These are phyloP conservation scores for Inga laurina DNA, from an alignment of 306 rosid genomes.

Conservation along the genomic window DNA sequence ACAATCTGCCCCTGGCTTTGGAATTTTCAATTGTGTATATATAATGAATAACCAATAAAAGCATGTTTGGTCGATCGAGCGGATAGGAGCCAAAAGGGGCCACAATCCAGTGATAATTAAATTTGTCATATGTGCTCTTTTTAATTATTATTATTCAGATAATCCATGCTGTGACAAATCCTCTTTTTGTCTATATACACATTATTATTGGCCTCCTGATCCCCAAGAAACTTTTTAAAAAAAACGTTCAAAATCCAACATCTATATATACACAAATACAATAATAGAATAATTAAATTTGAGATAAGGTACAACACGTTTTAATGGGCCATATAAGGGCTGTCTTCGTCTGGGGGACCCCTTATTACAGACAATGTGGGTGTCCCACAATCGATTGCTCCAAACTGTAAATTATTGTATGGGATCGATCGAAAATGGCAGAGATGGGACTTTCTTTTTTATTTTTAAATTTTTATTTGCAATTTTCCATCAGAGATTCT, in stretches of 20 bases:
- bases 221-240: constrained; percentile 15
- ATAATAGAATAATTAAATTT: constrained; percentile 21
- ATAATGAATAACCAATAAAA: neutral
- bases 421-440: constrained; percentile 44
- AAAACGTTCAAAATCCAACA: neutral
- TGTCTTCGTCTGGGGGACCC: constrained; percentile 42
- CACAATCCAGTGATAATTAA: constrained; percentile 31
- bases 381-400: constrained; percentile 47
- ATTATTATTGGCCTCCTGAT: constrained; percentile 18
- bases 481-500: constrained; percentile 34
- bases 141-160: constrained; percentile 24
- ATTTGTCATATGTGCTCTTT: constrained; percentile 26
- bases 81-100: constrained; percentile 33
- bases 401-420: constrained; percentile 32
- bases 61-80: constrained; percentile 2
- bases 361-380: constrained; percentile 34
- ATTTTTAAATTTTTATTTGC: neutral
- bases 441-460: constrained; percentile 48
- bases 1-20: neutral
- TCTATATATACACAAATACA: neutral
- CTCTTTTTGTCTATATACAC: constrained; percentile 50
- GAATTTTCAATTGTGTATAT: neutral
- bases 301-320: constrained; percentile 32
- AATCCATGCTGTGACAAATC: constrained; percentile 54
- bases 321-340: constrained; percentile 8